phyloP scores from a whole-genome alignment of 768 basidiomycete genomes.

The Boletus pseudo-olivaceus region DNA sequence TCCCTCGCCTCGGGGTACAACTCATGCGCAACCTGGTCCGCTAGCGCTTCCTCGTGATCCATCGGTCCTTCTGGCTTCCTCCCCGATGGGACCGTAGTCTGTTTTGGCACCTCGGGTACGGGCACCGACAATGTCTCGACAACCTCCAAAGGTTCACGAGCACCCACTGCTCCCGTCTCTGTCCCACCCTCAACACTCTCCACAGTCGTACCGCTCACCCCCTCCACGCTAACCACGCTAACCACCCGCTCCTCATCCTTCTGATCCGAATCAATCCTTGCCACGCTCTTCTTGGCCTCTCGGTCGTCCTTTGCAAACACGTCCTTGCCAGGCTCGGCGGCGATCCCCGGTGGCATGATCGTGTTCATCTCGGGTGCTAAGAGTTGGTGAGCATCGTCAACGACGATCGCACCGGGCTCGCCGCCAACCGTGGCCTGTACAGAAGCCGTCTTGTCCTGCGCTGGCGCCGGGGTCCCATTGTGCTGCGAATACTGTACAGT shows the following conservation, averaged over 20 bases:
- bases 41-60: conserved; percentile 47
- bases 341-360: conserved; percentile 43
- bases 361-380: conserved; percentile 31
- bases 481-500: conserved; percentile 60
- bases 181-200: background rate
- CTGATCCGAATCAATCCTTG: conserved; percentile 5
- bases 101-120: background rate
- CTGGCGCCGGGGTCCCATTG: conserved; percentile 32
- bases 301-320: conserved; percentile 57
- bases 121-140: background rate
- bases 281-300: conserved; percentile 43
- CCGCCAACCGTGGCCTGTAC: conserved; percentile 46
- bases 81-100: background rate
- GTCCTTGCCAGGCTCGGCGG: conserved; percentile 71
- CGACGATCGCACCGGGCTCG: conserved; percentile 50
- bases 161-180: background rate
- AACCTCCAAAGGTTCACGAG: background rate
- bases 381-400: conserved; percentile 36
- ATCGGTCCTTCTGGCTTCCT: conserved; percentile 39
- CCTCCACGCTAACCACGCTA: conserved; percentile 27
- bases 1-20: conserved; percentile 42
- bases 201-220: background rate
- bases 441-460: conserved; percentile 37
- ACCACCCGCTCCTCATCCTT: conserved; percentile 33
- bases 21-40: conserved; percentile 52